Base-by-base conservation (phyloP, 179 eudicot species). In the Corrigiola litoralis region DNA sequence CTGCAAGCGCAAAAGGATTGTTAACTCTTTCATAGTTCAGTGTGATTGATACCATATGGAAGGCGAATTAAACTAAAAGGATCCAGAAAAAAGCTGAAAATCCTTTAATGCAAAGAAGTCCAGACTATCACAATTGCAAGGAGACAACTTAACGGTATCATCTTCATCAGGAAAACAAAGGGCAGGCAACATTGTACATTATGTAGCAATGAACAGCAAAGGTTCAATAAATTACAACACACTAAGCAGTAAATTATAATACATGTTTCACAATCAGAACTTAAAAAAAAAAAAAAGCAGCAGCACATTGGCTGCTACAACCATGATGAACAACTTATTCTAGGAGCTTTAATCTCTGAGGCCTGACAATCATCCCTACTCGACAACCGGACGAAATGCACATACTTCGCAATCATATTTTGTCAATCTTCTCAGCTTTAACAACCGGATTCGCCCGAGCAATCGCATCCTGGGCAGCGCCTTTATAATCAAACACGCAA, bases 391-490 rank as follows among this genome's bases (percentile, higher is more conserved):
- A 23, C n/a, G 53, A 25, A 29, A 45, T 6, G 16, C 16, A n/a
- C n/a, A n/a, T n/a, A n/a, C 47, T 28, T 6, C 3, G 0, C 24
- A n/a, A 72, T 72, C 71, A 72, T 27, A 72, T 72, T 52, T 59
- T 72, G 9, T 72, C 71, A 34, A 72, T 23, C 61, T 72, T 72
- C 4, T 72, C 66, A 25, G 71, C 76, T 56, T 72, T 72, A 27
- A 72, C 61, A 32, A 72, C 66, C 2, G 76, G 76, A 32, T 72
- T 72, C 3, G 60, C 71, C 31, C 76, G 53, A 38, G 76, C 76
- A 52, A 72, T 72, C 3, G 71, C 76, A 20, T 66, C 71, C 58
- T 72, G 70, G 6, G 36, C 76, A 49, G 37, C 63, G 31, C 71
- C 69, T 24, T 68, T 74, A 23, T 62, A 69, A 56, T 74, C 73